Evolutionary conservation across 2,329 filamentous ascomycete genomes (phyloP).

Genomic region (Pseudogymnoascus sp.): DNA sequence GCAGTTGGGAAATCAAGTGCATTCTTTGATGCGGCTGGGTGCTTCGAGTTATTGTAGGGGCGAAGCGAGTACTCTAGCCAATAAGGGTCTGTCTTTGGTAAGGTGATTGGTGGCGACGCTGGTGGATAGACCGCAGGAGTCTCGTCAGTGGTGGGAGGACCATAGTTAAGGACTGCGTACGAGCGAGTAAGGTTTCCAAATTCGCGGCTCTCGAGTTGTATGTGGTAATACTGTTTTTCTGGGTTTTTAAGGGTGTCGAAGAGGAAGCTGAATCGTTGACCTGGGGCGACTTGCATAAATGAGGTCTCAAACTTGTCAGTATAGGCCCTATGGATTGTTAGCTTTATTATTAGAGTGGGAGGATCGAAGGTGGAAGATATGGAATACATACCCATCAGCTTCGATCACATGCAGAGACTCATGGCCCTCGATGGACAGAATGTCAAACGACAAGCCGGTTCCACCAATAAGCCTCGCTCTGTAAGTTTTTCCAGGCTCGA

Average conservation of each 20-base stretch:
- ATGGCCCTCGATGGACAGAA: slow-evolving; percentile 51
- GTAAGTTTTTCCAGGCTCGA: slow-evolving; percentile 55
- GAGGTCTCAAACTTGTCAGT: slow-evolving; percentile 33
- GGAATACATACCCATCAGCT: slow-evolving; percentile 42
- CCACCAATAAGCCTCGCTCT: slow-evolving; percentile 53
- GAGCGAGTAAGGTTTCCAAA: slow-evolving; percentile 32
- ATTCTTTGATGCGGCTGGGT: not conserved
- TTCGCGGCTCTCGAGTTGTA: slow-evolving; percentile 40
- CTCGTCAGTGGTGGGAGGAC: slow-evolving; percentile 8
- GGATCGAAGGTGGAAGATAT: not conserved
- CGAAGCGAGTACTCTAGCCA: slow-evolving; percentile 32
- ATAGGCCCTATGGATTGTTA: slow-evolving; percentile 28
- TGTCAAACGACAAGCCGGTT: slow-evolving; percentile 47
- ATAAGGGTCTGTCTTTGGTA: slow-evolving; percentile 21
- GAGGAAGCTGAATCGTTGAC: slow-evolving; percentile 45
- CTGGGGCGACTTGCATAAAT: slow-evolving; percentile 41
- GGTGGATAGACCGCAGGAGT: slow-evolving; percentile 19
- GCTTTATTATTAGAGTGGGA: slow-evolving; percentile 11
- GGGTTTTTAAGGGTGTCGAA: slow-evolving; percentile 36
- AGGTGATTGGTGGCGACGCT: slow-evolving; percentile 17
- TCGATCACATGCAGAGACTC: slow-evolving; percentile 50
- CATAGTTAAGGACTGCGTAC: slow-evolving; percentile 38
- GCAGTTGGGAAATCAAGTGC: slow-evolving; percentile 25
- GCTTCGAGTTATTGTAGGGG: slow-evolving; percentile 12
- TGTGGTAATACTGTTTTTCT: slow-evolving; percentile 32